phyloP scores from a whole-genome alignment of 2,329 filamentous ascomycete species.

The Anthostomella pinea region DNA sequence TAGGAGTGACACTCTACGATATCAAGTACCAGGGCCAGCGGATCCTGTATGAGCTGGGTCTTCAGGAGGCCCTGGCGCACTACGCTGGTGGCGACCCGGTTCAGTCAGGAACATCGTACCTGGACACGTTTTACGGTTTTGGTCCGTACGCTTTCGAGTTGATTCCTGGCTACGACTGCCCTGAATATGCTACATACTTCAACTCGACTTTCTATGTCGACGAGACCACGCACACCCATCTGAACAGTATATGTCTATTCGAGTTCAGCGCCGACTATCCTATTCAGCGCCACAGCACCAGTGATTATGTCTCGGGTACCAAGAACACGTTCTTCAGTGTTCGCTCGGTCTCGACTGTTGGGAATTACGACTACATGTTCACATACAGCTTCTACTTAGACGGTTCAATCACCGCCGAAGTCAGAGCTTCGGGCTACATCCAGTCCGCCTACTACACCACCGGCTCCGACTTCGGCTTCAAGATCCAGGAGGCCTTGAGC shows the following conservation, averaged over 20 bases:
- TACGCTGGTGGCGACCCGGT: neutral
- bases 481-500: neutral
- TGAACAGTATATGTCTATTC: neutral
- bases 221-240: neutral
- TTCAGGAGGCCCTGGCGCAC: neutral
- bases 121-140: neutral
- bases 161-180: neutral
- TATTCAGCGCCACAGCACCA: neutral
- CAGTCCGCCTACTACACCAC: constrained; percentile 1
- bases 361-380: constrained; percentile 1
- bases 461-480: neutral
- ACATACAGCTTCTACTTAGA: neutral
- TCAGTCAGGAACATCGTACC: neutral
- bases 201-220: neutral
- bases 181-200: neutral
- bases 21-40: neutral
- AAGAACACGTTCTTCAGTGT: neutral
- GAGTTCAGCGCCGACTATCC: neutral
- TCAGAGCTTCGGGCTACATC: neutral
- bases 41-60: neutral
- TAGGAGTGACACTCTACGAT: neutral
- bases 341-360: neutral
- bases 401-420: neutral
- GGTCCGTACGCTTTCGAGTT: neutral
- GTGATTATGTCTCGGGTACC: neutral